phyloP scores from a whole-genome alignment of 1,284 basidiomycete species.

The Ganoderma lingzhi region DNA sequence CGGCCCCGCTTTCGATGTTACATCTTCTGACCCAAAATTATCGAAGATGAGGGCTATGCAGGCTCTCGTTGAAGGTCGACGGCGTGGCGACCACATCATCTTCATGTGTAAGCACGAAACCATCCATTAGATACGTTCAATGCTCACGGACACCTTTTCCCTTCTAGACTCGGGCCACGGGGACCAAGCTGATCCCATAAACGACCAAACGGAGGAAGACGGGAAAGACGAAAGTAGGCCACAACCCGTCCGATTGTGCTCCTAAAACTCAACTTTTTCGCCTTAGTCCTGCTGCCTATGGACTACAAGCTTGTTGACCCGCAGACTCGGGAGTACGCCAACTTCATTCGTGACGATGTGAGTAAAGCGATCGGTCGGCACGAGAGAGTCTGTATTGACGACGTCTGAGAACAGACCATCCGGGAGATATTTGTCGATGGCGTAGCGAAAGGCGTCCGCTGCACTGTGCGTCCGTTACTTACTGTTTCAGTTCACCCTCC shows the following conservation, averaged over 20 bases:
- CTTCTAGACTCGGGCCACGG: conserved; percentile 38
- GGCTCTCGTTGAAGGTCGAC: conserved; percentile 28
- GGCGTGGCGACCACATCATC: conserved; percentile 33
- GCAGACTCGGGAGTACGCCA: not conserved
- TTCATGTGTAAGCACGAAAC: conserved; percentile 34
- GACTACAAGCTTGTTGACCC: not conserved
- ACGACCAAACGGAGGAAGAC: conserved; percentile 30
- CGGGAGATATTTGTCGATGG: not conserved
- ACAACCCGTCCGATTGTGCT: not conserved
- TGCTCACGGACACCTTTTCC: not conserved
- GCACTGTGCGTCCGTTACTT: not conserved
- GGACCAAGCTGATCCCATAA: conserved; percentile 22
- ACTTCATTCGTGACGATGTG: not conserved
- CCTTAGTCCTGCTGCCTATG: not conserved
- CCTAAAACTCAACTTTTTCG: not conserved
- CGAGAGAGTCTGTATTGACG: not conserved
- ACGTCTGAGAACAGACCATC: not conserved
- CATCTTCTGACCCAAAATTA: not conserved
- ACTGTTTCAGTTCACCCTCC: not conserved
- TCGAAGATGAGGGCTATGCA: conserved; percentile 33
- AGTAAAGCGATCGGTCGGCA: not conserved
- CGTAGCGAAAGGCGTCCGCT: not conserved
- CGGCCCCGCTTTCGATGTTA: not conserved
- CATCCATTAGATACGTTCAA: not conserved
- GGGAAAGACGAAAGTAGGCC: conserved; percentile 34